These are phyloP conservation scores for Hymenochaete sp. DNA, from an alignment of 1,284 basidiomycete species.

Conservation along the genomic window DNA sequence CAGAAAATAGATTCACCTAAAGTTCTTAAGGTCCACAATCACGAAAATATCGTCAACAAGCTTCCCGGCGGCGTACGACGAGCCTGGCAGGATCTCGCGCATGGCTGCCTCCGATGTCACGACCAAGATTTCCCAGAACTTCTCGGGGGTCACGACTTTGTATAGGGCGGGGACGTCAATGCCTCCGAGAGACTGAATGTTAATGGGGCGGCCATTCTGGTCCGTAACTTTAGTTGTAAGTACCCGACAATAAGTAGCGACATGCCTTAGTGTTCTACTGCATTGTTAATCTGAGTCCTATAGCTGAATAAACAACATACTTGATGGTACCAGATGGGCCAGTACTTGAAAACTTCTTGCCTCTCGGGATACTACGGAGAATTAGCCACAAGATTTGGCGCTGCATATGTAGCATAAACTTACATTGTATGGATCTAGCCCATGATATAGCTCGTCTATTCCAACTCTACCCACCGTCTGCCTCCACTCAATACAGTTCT, in stretches of 20 bases:
- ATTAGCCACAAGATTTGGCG: neutral
- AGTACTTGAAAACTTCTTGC: constrained; percentile 56
- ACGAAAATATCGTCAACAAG: constrained; percentile 46
- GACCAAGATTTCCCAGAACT: constrained; percentile 54
- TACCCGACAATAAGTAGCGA: neutral
- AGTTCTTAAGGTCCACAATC: constrained; percentile 59
- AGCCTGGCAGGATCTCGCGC: constrained; percentile 60
- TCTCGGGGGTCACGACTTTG: constrained; percentile 49
- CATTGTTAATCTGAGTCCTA: neutral
- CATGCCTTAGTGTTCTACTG: constrained; percentile 50
- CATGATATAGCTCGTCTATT: constrained; percentile 46
- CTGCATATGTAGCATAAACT: constrained; percentile 21
- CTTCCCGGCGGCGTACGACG: constrained; percentile 42
- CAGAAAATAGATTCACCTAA: constrained; percentile 37
- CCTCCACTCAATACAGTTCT: constrained; percentile 52
- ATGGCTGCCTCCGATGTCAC: constrained; percentile 53
- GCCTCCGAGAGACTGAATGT: constrained; percentile 52
- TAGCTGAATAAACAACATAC: constrained; percentile 26
- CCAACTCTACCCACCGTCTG: constrained; percentile 46
- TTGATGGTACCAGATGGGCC: constrained; percentile 71
- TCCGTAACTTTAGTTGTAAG: constrained; percentile 2
- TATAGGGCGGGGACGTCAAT: constrained; percentile 55
- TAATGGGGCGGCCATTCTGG: constrained; percentile 59
- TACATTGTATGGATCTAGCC: constrained; percentile 55
- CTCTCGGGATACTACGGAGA: constrained; percentile 53